These are phyloP conservation scores for Saccharomycopsis crataegensis DNA, from an alignment of 1,139 yeast genomes.

Conservation along the genomic window DNA sequence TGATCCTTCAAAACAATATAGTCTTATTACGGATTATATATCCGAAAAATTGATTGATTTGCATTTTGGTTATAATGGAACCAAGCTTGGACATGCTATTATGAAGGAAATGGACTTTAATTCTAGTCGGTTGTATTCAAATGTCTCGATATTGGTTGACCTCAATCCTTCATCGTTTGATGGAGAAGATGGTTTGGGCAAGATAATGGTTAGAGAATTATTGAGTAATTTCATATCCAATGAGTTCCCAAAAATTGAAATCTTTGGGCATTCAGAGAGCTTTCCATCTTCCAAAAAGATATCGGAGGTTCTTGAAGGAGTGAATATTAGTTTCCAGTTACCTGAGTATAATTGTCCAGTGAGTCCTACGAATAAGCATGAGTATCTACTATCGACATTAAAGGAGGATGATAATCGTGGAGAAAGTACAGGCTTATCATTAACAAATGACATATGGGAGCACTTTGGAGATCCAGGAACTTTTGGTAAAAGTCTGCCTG, in stretches of 20 bases:
- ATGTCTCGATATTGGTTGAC: conserved; percentile 9
- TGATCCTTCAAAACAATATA: neutral
- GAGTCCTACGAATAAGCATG: neutral
- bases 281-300: conserved; percentile 1
- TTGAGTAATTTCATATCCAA: conserved; percentile 13
- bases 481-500: neutral
- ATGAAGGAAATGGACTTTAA: conserved; percentile 9
- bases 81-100: conserved; percentile 8
- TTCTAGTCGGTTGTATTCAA: conserved; percentile 4
- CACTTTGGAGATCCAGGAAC: neutral
- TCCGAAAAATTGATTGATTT: conserved; percentile 6
- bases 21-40: neutral
- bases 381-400: neutral
- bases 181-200: neutral
- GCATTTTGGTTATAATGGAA: conserved; percentile 7
- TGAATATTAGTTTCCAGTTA: conserved; percentile 2
- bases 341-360: conserved; percentile 16
- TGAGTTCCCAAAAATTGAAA: conserved; percentile 3
- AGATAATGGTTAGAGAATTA: neutral
- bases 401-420: neutral
- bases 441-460: no score
- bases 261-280: conserved; percentile 2
- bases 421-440: no score
- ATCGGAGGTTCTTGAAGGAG: conserved; percentile 5
- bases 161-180: conserved; percentile 4